Conservation (phyloP, 2,329 filamentous ascomycete species). For the Fusarium zealandicum region DNA sequence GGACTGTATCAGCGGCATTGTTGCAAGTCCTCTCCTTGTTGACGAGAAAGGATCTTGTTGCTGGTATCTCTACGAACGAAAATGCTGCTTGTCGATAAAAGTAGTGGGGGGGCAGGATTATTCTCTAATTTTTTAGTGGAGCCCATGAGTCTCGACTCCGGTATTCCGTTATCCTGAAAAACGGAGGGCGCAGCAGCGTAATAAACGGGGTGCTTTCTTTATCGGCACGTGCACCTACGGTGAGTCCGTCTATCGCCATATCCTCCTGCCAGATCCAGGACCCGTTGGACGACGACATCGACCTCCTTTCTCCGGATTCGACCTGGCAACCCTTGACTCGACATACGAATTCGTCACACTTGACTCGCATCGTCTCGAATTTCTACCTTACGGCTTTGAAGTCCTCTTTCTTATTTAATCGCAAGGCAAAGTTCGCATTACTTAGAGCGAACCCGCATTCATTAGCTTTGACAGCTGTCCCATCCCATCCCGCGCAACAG, state of each 20-base stretch:
- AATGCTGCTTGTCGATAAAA: conserved; percentile 33
- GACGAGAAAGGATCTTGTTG: conserved; percentile 20
- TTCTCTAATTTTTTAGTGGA: conserved; percentile 43
- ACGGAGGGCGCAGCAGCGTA: conserved; percentile 4
- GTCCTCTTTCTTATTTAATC: conserved; percentile 3
- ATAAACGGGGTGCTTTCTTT: conserved; percentile 24
- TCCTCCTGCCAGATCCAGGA: conserved; percentile 41
- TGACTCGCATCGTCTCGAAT: conserved; percentile 18
- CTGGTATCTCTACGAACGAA: conserved; percentile 19
- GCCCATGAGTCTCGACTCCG: conserved; percentile 16
- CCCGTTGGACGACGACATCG: conserved; percentile 30
- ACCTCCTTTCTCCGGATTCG: conserved; percentile 41
- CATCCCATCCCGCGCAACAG: conserved; percentile 22
- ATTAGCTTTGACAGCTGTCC: conserved; percentile 39
- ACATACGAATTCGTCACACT: conserved; percentile 31
- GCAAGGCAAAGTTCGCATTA: conserved; percentile 12
- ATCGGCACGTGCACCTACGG: conserved; percentile 39
- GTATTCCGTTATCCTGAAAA: conserved; percentile 12
- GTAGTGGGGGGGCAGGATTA: conserved; percentile 38
- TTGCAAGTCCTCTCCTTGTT: conserved; percentile 24
- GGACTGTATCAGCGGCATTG: conserved; percentile 62
- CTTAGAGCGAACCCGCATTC: conserved; percentile 15
- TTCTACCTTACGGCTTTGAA: conserved; percentile 6
- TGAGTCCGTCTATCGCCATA: conserved; percentile 34
- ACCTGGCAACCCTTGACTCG: conserved; percentile 24